Percentiles rank a stretch among this genome's conserved stretches.
Conservation (phyloP, 176 grass and related monocot species). For the Raddia distichophylla region DNA sequence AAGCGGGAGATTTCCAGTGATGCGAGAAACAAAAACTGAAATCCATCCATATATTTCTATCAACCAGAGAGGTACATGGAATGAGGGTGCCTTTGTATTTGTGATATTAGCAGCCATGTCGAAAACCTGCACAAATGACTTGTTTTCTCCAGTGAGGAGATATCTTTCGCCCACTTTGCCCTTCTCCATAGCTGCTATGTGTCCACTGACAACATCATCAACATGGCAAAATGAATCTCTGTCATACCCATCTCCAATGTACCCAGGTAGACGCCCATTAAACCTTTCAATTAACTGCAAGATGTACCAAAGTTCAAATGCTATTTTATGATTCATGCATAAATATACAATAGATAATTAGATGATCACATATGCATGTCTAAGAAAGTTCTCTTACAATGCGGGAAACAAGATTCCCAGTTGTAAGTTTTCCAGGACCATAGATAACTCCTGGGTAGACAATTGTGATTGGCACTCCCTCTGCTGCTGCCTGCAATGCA, state of each 20-base stretch:
- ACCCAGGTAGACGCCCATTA: constrained; percentile 84
- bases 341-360: constrained; percentile 14
- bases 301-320: constrained; percentile 7
- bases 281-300: constrained; percentile 94
- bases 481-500: constrained; percentile 76
- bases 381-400: constrained; percentile 61
- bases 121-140: constrained; percentile 73
- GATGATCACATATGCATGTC: not conserved
- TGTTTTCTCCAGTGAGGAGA: constrained; percentile 83
- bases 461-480: constrained; percentile 70
- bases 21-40: constrained; percentile 77
- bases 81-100: constrained; percentile 62
- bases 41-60: constrained; percentile 90
- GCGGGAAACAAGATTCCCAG: constrained; percentile 80
- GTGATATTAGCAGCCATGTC: constrained; percentile 73
- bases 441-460: constrained; percentile 92
- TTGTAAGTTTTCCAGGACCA: constrained; percentile 80
- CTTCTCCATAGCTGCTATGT: constrained; percentile 80
- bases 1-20: constrained; percentile 89
- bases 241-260: constrained; percentile 82
- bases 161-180: constrained; percentile 82
- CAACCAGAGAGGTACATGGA: constrained; percentile 74
- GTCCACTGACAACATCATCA: constrained; percentile 88
- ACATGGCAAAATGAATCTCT: constrained; percentile 77
- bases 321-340: constrained; percentile 22